These are phyloP conservation scores for Fraxinus cuspidata DNA, from an alignment of 257 asterid species.

Conservation along the genomic window DNA sequence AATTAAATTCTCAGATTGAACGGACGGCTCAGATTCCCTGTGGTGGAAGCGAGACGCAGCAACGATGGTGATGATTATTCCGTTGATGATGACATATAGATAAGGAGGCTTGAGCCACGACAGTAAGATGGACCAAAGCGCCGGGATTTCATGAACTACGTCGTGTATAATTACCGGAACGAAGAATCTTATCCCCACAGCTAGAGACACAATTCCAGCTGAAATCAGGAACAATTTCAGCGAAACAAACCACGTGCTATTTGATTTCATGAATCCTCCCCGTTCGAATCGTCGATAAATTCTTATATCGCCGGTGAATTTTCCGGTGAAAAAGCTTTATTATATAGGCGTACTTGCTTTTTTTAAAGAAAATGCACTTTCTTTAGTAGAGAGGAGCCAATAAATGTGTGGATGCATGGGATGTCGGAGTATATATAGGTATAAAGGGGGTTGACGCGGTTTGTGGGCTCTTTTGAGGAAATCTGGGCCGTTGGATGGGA, in stretches of 20 bases:
- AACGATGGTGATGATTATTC: slow-evolving; percentile 31
- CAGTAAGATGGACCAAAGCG: slow-evolving; percentile 18
- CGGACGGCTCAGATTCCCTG: neutral
- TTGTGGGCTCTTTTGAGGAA: neutral
- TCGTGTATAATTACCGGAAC: neutral
- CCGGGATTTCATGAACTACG: slow-evolving; percentile 12
- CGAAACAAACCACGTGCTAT: neutral
- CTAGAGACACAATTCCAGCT: slow-evolving; percentile 4
- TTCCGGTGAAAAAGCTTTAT: neutral
- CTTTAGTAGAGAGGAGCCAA: neutral
- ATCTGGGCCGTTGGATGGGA: neutral
- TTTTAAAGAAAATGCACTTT: too few species aligned
- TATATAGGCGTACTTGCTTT: neutral
- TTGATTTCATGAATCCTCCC: neutral
- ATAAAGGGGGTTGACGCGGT: neutral
- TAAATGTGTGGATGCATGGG: neutral
- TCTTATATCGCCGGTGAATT: neutral
- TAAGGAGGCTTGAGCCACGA: slow-evolving; percentile 37
- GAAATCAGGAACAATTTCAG: slow-evolving; percentile 3
- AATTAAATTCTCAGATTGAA: slow-evolving; percentile 2
- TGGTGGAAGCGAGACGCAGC: slow-evolving; percentile 27
- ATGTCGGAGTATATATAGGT: neutral
- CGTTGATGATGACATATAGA: slow-evolving; percentile 32
- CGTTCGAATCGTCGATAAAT: neutral
- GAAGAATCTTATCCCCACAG: neutral